Evolutionary conservation across 1,284 basidiomycete genomes (phyloP).

Genomic region (Exobasidium cylindrosporum): DNA sequence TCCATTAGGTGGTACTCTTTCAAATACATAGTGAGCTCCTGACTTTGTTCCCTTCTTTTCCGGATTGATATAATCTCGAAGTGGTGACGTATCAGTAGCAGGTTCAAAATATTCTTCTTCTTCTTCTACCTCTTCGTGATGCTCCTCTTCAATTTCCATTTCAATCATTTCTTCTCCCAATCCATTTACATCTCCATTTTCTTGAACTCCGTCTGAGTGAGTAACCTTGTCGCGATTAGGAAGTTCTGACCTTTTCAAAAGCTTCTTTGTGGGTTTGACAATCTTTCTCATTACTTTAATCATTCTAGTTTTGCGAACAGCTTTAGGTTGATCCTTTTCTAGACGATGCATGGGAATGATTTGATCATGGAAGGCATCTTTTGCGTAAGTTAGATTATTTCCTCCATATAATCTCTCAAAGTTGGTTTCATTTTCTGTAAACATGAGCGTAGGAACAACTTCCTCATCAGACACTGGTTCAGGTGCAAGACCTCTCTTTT

Average conservation of each 20-base stretch:
- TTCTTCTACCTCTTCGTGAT: slow-evolving; percentile 50
- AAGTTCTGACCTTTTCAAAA: slow-evolving; percentile 1
- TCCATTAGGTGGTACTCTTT: slow-evolving; percentile 79
- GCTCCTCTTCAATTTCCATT: slow-evolving; percentile 32
- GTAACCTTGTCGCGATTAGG: slow-evolving; percentile 11
- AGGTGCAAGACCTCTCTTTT: slow-evolving; percentile 59
- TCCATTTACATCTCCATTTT: not conserved
- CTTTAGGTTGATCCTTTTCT: slow-evolving; percentile 46
- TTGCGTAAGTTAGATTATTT: slow-evolving; percentile 73
- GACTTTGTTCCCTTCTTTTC: slow-evolving; percentile 84
- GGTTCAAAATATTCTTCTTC: slow-evolving; percentile 45
- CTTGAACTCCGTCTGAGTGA: not conserved
- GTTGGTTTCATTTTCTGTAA: slow-evolving; percentile 85
- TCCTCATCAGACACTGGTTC: slow-evolving; percentile 54
- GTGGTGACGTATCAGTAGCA: slow-evolving; percentile 30
- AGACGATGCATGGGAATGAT: slow-evolving; percentile 74
- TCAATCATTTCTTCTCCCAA: slow-evolving; percentile 25
- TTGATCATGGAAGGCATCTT: slow-evolving; percentile 98
- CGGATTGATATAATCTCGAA: slow-evolving; percentile 68
- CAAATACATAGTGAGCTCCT: slow-evolving; percentile 85
- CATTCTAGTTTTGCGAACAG: slow-evolving; percentile 35
- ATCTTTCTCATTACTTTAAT: slow-evolving; percentile 33
- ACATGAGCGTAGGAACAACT: slow-evolving; percentile 59
- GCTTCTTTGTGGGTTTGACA: slow-evolving; percentile 23
- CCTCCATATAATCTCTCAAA: slow-evolving; percentile 85